phyloP scores from a whole-genome alignment of 345 rosid species.

The Sisymbrium irio region DNA sequence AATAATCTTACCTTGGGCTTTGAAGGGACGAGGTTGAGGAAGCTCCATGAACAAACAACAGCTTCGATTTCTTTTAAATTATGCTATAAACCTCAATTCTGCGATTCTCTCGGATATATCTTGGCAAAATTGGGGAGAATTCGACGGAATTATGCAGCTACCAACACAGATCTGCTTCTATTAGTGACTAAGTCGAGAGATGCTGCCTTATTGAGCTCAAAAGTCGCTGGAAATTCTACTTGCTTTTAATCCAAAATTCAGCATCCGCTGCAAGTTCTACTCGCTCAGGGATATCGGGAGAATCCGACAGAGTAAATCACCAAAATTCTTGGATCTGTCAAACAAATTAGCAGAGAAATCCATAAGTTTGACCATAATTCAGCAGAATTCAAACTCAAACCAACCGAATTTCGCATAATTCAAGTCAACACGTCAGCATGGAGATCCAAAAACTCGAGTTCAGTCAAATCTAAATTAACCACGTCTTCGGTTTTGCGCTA shows the following conservation, averaged over 20 bases:
- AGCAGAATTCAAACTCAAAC: neutral
- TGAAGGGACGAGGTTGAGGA: constrained; percentile 71
- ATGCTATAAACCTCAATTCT: neutral
- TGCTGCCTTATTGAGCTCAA: neutral
- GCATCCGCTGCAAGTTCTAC: neutral
- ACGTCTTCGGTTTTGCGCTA: neutral
- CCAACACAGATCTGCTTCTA: constrained; percentile 44
- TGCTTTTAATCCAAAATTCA: neutral
- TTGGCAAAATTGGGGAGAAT: neutral
- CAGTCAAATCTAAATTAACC: constrained; percentile 5
- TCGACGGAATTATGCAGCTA: neutral
- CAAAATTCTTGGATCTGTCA: constrained; percentile 25
- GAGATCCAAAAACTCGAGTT: constrained; percentile 4
- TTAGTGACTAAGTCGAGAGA: neutral
- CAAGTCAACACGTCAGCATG: constrained; percentile 25
- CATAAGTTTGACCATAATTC: constrained; percentile 15
- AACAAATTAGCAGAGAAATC: neutral
- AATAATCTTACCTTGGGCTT: constrained; percentile 58
- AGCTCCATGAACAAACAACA: constrained; percentile 62
- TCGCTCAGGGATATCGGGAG: neutral
- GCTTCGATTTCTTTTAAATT: neutral
- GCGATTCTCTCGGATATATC: neutral
- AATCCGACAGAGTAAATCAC: constrained; percentile 1
- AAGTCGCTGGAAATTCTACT: neutral
- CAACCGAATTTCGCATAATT: constrained; percentile 35